phyloP scores from a whole-genome alignment of 2,329 filamentous ascomycete species.

The Diaporthe sp. region DNA sequence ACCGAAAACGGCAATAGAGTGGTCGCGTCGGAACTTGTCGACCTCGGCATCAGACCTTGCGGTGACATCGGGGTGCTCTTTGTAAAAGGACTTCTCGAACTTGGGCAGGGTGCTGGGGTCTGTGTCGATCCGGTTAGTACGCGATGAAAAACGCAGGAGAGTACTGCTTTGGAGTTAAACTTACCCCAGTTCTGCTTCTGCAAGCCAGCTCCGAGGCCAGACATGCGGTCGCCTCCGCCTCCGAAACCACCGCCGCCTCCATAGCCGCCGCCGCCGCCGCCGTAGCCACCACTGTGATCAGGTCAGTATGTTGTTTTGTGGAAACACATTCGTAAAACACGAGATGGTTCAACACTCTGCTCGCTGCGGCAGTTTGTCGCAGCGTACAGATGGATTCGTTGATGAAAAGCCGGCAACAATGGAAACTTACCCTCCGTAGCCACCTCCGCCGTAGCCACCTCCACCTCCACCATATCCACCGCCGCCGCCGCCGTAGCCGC shows the following conservation, averaged over 20 bases:
- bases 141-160: conserved; percentile 43
- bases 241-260: conserved; percentile 67
- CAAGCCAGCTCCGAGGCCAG: conserved; percentile 85
- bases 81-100: conserved; percentile 99
- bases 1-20: conserved; percentile 87
- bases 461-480: conserved; percentile 62
- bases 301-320: conserved; percentile 50
- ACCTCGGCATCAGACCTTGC: conserved; percentile 83
- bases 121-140: conserved; percentile 53
- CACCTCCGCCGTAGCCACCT: conserved; percentile 55
- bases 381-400: neutral
- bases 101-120: conserved; percentile 86
- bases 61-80: conserved; percentile 86
- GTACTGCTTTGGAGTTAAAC: conserved; percentile 50
- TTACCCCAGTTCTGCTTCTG: conserved; percentile 91
- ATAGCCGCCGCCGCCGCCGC: conserved; percentile 52
- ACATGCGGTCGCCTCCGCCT: conserved; percentile 93
- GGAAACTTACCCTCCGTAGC: conserved; percentile 49
- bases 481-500: conserved; percentile 61
- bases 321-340: conserved; percentile 12
- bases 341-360: neutral
- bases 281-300: conserved; percentile 56
- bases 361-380: neutral
- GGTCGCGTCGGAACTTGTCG: conserved; percentile 86
- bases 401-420: conserved; percentile 36